Percentiles rank a stretch among this genome's conserved stretches.
These are phyloP conservation scores for Paspalum vaginatum DNA, from an alignment of 176 grass and related monocot species.

Conservation along the genomic window DNA sequence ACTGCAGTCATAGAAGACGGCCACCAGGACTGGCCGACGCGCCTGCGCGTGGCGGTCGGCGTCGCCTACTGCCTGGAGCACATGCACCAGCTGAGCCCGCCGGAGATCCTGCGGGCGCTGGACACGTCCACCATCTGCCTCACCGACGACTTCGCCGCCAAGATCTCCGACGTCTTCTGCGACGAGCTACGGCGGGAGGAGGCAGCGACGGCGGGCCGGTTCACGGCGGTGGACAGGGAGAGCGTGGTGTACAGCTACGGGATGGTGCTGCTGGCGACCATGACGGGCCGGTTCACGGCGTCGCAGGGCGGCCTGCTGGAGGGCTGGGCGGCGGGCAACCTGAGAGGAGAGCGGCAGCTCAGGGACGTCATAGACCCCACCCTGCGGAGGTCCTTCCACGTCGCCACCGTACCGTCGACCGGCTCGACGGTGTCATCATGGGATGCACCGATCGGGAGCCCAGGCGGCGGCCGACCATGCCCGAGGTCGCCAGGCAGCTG, in stretches of 20 bases:
- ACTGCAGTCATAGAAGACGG: constrained; percentile 73
- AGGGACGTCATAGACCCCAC: constrained; percentile 64
- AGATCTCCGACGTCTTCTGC: constrained; percentile 77
- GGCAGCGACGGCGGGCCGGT: neutral
- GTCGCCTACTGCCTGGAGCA: constrained; percentile 89
- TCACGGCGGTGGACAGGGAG: constrained; percentile 34
- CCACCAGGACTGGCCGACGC: constrained; percentile 70
- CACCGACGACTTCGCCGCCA: constrained; percentile 86
- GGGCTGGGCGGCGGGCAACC: constrained; percentile 58
- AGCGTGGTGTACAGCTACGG: constrained; percentile 83
- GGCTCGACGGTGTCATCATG: constrained; percentile 51
- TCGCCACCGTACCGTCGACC: constrained; percentile 48
- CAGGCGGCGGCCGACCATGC: constrained; percentile 39
- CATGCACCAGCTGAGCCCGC: constrained; percentile 80
- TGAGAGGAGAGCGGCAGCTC: constrained; percentile 50
- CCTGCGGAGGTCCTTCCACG: constrained; percentile 46
- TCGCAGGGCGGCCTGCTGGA: constrained; percentile 59
- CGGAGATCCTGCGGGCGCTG: constrained; percentile 55
- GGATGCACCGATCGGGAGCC: constrained; percentile 65
- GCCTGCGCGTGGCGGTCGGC: constrained; percentile 71
- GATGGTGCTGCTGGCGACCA: constrained; percentile 81
- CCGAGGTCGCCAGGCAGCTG: constrained; percentile 52
- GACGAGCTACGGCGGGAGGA: constrained; percentile 3
- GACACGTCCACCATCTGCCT: constrained; percentile 80
- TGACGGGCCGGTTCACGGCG: constrained; percentile 65